Percentiles rank a stretch among this genome's conserved stretches.
Conservation (phyloP, 345 rosid species). For the Mercurialis annua region DNA sequence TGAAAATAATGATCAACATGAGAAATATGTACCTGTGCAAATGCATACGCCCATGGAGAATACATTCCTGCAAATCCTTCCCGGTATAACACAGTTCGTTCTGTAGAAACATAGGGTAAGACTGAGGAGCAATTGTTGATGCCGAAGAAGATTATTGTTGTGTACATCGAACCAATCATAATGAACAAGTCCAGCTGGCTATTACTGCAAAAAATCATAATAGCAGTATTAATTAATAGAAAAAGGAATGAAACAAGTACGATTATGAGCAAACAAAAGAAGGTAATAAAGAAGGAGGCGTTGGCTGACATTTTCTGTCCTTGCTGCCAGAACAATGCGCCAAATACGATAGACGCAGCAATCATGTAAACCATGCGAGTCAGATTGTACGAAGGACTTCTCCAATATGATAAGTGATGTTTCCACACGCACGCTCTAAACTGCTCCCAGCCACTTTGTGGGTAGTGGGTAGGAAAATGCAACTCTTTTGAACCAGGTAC, state of each 20-base stretch:
- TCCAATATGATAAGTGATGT: constrained; percentile 70
- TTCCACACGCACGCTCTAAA: constrained; percentile 79
- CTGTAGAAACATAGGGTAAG: constrained; percentile 48
- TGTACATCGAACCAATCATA: constrained; percentile 50
- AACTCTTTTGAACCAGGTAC: constrained; percentile 47
- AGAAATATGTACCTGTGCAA: constrained; percentile 48
- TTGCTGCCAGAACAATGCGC: constrained; percentile 62
- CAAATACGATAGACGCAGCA: constrained; percentile 48
- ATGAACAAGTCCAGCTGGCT: constrained; percentile 64
- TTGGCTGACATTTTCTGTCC: constrained; percentile 60
- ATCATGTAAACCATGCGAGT: constrained; percentile 36
- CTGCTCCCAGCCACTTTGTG: constrained; percentile 61
- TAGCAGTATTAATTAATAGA: neutral
- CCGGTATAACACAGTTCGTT: constrained; percentile 63
- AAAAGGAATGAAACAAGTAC: too few species aligned
- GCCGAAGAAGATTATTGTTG: constrained; percentile 52
- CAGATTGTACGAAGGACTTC: constrained; percentile 74
- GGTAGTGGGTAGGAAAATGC: constrained; percentile 48
- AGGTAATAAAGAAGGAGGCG: neutral
- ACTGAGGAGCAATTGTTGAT: constrained; percentile 61
- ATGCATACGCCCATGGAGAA: constrained; percentile 63
- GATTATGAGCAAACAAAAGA: too few species aligned
- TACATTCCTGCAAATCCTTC: constrained; percentile 88
- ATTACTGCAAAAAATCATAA: constrained; percentile 31
- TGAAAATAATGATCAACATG: too few species aligned